A percentile compares a stretch with the other conserved stretches of the same genome.
phyloP scores from a whole-genome alignment of 179 eudicot species.

The Pouteria campechiana region DNA sequence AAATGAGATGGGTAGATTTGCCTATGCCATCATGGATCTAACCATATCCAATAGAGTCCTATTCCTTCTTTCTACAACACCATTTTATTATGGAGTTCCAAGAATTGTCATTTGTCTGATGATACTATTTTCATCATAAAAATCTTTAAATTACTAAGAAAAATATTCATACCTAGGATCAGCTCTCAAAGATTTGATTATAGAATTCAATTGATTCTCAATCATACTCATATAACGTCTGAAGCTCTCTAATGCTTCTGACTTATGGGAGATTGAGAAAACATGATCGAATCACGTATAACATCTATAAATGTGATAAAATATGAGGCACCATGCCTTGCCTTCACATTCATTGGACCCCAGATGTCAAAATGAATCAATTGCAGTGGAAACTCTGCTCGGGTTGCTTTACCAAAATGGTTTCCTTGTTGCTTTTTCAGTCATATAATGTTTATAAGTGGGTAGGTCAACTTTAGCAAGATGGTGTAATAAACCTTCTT shows the following conservation, averaged over 20 bases:
- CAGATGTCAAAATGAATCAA: conserved; percentile 7
- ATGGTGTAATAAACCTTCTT: not conserved
- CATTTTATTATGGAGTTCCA: not conserved
- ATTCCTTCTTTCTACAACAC: no score
- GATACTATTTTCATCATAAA: not conserved
- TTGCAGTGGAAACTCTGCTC: not conserved
- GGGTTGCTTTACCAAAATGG: conserved; percentile 4
- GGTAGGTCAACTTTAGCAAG: not conserved
- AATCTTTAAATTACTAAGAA: not conserved
- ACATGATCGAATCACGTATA: not conserved
- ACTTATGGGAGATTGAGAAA: not conserved
- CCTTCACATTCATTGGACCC: conserved; percentile 4
- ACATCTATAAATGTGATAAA: conserved; percentile 3
- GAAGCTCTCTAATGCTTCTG: no score
- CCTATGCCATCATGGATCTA: not conserved
- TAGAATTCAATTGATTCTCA: no score
- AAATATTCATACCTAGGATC: conserved; percentile 1
- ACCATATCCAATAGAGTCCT: no score
- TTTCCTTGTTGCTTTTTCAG: conserved; percentile 1
- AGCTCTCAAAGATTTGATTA: no score
- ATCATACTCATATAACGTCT: no score
- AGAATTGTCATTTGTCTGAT: not conserved
- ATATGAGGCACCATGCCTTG: not conserved
- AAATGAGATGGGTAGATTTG: not conserved
- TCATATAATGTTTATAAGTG: not conserved